Percentiles rank a stretch among this genome's conserved stretches.
Evolutionary conservation across 2,329 filamentous ascomycete species (phyloP).

Genomic region (Scedosporium boydii): DNA sequence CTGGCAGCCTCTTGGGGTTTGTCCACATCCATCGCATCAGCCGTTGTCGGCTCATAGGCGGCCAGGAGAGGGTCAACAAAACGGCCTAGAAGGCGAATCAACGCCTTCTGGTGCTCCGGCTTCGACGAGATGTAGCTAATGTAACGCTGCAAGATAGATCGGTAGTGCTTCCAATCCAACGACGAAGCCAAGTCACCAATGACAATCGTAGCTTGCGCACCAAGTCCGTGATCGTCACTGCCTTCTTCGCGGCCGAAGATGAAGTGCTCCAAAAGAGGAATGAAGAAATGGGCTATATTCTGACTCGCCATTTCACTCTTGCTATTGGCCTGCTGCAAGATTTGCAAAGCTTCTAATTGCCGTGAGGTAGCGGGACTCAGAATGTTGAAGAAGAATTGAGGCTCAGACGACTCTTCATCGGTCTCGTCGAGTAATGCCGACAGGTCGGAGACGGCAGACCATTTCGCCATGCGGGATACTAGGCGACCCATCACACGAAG

Average conservation of each 20-base stretch:
- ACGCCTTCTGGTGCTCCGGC: constrained; percentile 74
- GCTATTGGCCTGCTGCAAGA: constrained; percentile 60
- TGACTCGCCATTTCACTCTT: constrained; percentile 58
- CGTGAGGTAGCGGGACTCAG: constrained; percentile 82
- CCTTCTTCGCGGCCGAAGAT: constrained; percentile 71
- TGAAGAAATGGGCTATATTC: constrained; percentile 77
- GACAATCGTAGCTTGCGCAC: constrained; percentile 75
- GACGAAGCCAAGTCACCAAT: constrained; percentile 66
- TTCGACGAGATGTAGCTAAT: constrained; percentile 73
- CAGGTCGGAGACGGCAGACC: constrained; percentile 66
- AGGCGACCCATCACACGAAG: constrained; percentile 71
- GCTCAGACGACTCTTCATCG: constrained; percentile 54
- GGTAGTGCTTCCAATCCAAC: constrained; percentile 85
- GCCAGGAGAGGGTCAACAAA: constrained; percentile 66
- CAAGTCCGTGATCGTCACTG: constrained; percentile 72
- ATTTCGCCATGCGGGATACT: constrained; percentile 59
- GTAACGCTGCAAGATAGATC: constrained; percentile 74
- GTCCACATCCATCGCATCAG: constrained; percentile 28
- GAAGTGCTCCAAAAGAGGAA: constrained; percentile 90
- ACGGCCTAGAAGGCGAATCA: constrained; percentile 71
- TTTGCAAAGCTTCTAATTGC: constrained; percentile 72
- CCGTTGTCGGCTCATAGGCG: constrained; percentile 27
- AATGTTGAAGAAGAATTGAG: constrained; percentile 86
- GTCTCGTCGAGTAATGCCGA: constrained; percentile 50
- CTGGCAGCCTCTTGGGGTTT: constrained; percentile 28